These are phyloP conservation scores for Leishmania lainsoni DNA, from an alignment of 208 protist genomes.

Conservation along the genomic window DNA sequence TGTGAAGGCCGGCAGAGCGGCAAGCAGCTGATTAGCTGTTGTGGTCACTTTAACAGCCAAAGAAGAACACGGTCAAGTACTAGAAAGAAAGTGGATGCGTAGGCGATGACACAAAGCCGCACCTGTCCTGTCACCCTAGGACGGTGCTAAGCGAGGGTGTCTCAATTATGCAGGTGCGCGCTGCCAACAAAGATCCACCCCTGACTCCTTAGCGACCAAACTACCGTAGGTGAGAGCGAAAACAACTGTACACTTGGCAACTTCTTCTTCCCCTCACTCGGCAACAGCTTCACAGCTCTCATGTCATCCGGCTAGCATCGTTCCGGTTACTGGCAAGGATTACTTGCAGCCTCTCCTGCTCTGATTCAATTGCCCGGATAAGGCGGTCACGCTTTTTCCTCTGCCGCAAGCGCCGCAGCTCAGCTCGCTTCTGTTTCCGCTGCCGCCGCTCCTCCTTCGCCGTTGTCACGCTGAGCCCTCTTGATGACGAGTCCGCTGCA, in stretches of 20 bases:
- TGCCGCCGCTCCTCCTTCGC: neutral
- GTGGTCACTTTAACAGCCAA: neutral
- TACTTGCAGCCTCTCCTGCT: constrained; percentile 80
- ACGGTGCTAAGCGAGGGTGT: neutral
- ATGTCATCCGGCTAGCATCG: constrained; percentile 39
- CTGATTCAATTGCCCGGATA: constrained; percentile 69
- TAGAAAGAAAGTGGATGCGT: neutral
- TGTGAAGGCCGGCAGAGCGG: neutral
- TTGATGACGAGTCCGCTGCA: neutral
- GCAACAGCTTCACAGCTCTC: neutral
- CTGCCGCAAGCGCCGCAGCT: constrained; percentile 23
- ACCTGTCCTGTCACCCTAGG: neutral
- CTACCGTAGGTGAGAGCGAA: neutral
- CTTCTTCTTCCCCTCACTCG: neutral
- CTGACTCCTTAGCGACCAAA: neutral
- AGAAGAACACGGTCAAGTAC: neutral
- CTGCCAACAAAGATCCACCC: neutral
- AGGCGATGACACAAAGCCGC: neutral
- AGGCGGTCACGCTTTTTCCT: constrained; percentile 43
- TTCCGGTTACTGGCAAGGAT: constrained; percentile 51
- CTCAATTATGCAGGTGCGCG: neutral
- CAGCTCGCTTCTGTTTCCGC: constrained; percentile 10
- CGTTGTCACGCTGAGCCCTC: neutral
- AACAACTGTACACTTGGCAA: neutral
- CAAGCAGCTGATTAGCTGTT: neutral